A percentile compares a stretch with the other conserved stretches of the same genome.
Evolutionary conservation across 2,329 filamentous ascomycete genomes (phyloP).

Genomic region (Dryadomyces sulphureus): DNA sequence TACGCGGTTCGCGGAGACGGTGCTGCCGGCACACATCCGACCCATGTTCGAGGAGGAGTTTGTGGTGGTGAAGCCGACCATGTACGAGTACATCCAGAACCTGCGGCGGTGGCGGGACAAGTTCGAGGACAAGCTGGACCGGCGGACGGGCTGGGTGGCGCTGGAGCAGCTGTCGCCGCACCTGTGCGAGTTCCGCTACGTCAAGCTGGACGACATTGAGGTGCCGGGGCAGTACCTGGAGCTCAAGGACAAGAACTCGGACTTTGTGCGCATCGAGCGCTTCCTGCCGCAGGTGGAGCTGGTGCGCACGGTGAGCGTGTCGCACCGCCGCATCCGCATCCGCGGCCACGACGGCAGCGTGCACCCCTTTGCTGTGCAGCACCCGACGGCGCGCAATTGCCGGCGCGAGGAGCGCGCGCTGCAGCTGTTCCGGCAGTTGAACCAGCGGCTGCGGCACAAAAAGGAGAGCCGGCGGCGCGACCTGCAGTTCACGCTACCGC

Average conservation of each 20-base stretch:
- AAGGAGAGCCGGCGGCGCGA: slow-evolving; percentile 92
- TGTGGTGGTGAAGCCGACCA: slow-evolving; percentile 84
- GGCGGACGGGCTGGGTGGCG: slow-evolving; percentile 55
- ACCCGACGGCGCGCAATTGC: slow-evolving; percentile 84
- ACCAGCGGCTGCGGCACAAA: slow-evolving; percentile 76
- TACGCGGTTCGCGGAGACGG: slow-evolving; percentile 88
- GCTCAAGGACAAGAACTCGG: slow-evolving; percentile 97
- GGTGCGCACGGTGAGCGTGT: slow-evolving; percentile 78
- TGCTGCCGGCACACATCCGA: slow-evolving; percentile 85
- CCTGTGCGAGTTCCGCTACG: slow-evolving; percentile 90
- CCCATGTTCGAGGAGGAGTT: slow-evolving; percentile 98
- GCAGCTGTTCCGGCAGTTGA: slow-evolving; percentile 95
- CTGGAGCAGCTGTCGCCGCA: slow-evolving; percentile 81
- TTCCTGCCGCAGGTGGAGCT: slow-evolving; percentile 93
- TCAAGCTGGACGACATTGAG: slow-evolving; percentile 97
- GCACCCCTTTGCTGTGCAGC: slow-evolving; percentile 94
- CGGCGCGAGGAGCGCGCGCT: slow-evolving; percentile 87
- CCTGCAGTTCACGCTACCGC: slow-evolving; percentile 85
- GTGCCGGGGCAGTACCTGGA: slow-evolving; percentile 93
- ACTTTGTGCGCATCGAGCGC: slow-evolving; percentile 93
- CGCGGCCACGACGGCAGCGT: slow-evolving; percentile 93
- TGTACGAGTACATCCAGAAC: slow-evolving; percentile 98
- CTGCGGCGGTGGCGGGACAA: slow-evolving; percentile 91
- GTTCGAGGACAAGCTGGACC: slow-evolving; percentile 93
- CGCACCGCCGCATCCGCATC: slow-evolving; percentile 86